A percentile compares a stretch with the other conserved stretches of the same genome.
These are phyloP conservation scores for Gossypium anomalum DNA, from an alignment of 345 rosid genomes.

Conservation along the genomic window DNA sequence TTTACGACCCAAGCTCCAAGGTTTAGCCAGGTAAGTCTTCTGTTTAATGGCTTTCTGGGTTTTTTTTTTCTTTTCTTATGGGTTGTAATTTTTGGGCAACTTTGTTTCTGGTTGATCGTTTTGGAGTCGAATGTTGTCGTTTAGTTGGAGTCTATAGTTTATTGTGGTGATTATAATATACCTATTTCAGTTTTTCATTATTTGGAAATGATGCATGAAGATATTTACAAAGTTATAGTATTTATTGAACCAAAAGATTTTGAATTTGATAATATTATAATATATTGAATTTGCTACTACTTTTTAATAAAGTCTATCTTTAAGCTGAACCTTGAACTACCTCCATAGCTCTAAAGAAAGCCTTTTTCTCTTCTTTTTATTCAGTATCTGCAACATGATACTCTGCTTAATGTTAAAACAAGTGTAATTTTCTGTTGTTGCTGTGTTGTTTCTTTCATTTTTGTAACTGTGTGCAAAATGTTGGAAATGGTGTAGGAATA, in stretches of 20 bases:
- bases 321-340: background rate
- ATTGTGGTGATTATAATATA: background rate
- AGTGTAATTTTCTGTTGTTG: background rate
- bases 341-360: background rate
- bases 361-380: background rate
- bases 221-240: background rate
- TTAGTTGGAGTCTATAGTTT: background rate
- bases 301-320: background rate
- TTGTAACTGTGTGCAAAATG: background rate
- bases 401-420: background rate
- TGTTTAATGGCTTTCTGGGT: no score
- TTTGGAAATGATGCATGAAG: background rate
- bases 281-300: background rate
- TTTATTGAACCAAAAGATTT: background rate
- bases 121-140: background rate
- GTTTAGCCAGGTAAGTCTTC: slow-evolving; percentile 55
- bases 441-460: slow-evolving; percentile 1
- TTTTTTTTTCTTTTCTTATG: background rate
- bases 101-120: slow-evolving; percentile 13
- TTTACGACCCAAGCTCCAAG: slow-evolving; percentile 63
- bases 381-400: background rate
- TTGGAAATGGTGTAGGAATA: slow-evolving; percentile 25
- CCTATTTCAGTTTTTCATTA: background rate
- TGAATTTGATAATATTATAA: background rate
- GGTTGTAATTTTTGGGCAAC: background rate